Conservation (phyloP, 306 rosid genomes). For the Casuarina cunninghamiana region DNA sequence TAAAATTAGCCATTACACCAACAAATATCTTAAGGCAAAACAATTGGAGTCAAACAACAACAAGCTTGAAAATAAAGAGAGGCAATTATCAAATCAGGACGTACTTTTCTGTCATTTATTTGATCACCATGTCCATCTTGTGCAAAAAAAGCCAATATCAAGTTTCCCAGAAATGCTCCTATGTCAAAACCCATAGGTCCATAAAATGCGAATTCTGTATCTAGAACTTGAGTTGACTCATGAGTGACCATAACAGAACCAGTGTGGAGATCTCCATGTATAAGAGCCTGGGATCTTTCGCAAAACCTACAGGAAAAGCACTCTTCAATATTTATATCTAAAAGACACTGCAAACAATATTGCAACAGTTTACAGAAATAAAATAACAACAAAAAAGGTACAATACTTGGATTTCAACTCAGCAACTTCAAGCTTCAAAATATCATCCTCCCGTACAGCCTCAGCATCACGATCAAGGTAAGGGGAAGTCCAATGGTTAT, state of each 20-base stretch:
- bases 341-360: background rate
- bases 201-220: constrained; percentile 89
- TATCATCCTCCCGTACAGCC: constrained; percentile 81
- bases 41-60: background rate
- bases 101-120: constrained; percentile 70
- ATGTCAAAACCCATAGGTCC: constrained; percentile 96
- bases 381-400: background rate
- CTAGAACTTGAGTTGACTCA: constrained; percentile 89
- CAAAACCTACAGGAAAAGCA: constrained; percentile 59
- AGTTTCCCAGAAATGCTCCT: constrained; percentile 90
- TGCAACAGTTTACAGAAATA: background rate
- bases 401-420: constrained; percentile 79
- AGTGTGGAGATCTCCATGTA: constrained; percentile 26
- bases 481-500: constrained; percentile 78
- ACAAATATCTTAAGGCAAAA: background rate
- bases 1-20: background rate
- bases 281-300: constrained; percentile 83
- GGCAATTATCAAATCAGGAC: constrained; percentile 16
- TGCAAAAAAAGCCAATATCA: constrained; percentile 82
- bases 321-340: background rate
- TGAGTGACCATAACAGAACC: constrained; percentile 84
- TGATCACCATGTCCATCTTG: constrained; percentile 88
- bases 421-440: constrained; percentile 78
- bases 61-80: background rate
- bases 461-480: constrained; percentile 77